Evolutionary conservation across 768 basidiomycete species (phyloP), one percentile per base, ranked within the genome.

Genomic region (Xanthoconium stramineum): DNA sequence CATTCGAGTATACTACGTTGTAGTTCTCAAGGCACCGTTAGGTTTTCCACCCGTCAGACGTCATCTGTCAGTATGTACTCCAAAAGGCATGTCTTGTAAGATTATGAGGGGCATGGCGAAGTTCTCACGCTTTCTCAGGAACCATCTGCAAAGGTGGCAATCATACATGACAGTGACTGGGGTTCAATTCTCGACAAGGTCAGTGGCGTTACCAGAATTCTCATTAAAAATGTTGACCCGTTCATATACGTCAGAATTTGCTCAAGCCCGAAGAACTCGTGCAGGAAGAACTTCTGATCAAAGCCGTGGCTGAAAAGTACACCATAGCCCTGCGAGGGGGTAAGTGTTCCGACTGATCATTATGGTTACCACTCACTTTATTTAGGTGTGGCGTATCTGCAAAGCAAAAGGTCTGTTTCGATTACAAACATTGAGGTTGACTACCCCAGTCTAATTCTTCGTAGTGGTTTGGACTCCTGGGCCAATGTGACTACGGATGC

Each of bases 81-180:
- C 47, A 58, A n/a, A 54, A 55, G 55, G 66, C 59, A 45, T 39
- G 61, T 52, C n/a, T 13, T 12, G 1, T 17, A 5, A 7, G 15
- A 19, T 49, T 13, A 7, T 30, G 1, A 8, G 36, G 36, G 3
- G 19, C 17, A 40, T 12, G 10, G 11, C 24, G 13, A 32, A 11
- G 12, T 0, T 36, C 24, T 19, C 19, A 45, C n/a, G 4, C 24
- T 17, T 24, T 47, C 19, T 24, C 32, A 67, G 66, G 59, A 58
- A 43, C 61, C 67, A 15, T 58, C 59, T 15, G 67, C 67, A 11
- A 59, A 55, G 28, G 61, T 66, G 35, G 66, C 64, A 3, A 61
- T 67, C 14, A 67, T 64, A 4, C 64, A 66, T n/a, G 66, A 67
- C 30, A 54, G 35, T 20, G 60, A 46, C 36, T 69, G 67, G 68